Evolutionary conservation across 768 basidiomycete species (phyloP).

Genomic region (Leccinellum rugosiceps): DNA sequence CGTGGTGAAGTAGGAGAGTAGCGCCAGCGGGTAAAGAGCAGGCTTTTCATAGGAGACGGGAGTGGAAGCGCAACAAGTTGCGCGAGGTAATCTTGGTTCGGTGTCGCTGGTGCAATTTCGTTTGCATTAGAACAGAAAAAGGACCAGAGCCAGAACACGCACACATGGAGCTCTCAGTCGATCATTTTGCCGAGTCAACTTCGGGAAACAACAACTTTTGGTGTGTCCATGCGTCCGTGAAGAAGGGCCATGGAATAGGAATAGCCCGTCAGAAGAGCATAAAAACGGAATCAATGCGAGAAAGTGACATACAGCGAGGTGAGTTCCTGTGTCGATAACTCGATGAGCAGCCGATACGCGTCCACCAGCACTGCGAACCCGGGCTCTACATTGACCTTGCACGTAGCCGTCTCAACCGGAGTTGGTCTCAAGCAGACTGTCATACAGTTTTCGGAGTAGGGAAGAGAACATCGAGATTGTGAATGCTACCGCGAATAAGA

Average conservation of each 20-base stretch:
- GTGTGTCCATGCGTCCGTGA: conserved; percentile 71
- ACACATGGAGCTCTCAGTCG: conserved; percentile 62
- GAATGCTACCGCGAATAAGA: no score
- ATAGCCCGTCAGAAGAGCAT: conserved; percentile 75
- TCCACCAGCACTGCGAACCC: conserved; percentile 75
- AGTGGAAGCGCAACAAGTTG: conserved; percentile 67
- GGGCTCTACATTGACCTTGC: conserved; percentile 28
- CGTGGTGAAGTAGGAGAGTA: conserved; percentile 38
- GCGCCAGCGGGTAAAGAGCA: conserved; percentile 55
- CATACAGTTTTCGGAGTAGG: no score
- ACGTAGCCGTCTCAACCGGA: no score
- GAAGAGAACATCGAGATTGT: no score
- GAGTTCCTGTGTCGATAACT: conserved; percentile 69
- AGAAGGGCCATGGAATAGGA: conserved; percentile 78
- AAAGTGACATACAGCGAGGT: conserved; percentile 51
- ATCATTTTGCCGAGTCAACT: conserved; percentile 55
- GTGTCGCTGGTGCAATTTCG: no score
- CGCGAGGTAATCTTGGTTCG: conserved; percentile 46
- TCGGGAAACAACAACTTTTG: conserved; percentile 75
- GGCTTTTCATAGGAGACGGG: conserved; percentile 57
- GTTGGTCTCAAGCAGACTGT: no score
- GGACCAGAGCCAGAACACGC: conserved; percentile 38
- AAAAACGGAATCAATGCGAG: conserved; percentile 33
- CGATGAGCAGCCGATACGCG: conserved; percentile 75
- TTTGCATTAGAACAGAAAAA: conserved; percentile 12